Evolutionary conservation across 768 basidiomycete species (phyloP), one percentile per base, ranked within the genome.

Genomic region (Boletus sp.): DNA sequence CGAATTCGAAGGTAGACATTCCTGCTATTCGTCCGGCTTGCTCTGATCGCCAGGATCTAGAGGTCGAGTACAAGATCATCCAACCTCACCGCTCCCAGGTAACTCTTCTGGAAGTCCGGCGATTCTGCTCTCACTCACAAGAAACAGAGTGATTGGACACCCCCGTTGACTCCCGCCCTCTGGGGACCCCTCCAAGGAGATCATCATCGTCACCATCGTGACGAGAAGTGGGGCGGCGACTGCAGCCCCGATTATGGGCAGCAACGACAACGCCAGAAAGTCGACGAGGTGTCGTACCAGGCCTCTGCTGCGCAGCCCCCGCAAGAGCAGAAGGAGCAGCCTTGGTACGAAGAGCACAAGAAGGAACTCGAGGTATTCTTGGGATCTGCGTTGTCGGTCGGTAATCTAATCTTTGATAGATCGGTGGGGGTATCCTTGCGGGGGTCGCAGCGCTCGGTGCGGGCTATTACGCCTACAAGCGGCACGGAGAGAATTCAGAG

Each of bases 21-120:
- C 32, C n/a, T 34, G 29, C 33, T 44, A 7, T 11, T 32, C 27
- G 19, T 38, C 38, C 7, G 3, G 3, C 51, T 21, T 32, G 46
- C 30, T 51, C 60, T 60, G 51, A 65, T 58, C 43, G 11, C 21
- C 37, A 13, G 9, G 49, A 50, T 62, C 50, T 47, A 57, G 86
- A 81, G 38, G 65, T 70, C 57, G 71, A 68, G 39, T 90, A 88
- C 75, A 84, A 82, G 70, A 85, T 85, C 70, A 81, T 89, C 58
- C 87, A 88, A 63, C 74, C 85, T 9, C 88, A 90, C 72, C 71
- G 64, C 50, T 87, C 88, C 30, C 84, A 88, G 78, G 87, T 82
- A 57, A 51, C 65, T 56, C 27, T 8, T 46, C 27, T 19, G n/a
- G 17, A 39, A 8, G 25, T n/a, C 23, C 33, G 11, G 4, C 19